Percentiles rank a stretch among this genome's conserved stretches.
These are phyloP conservation scores for Serendipita sp. DNA, from an alignment of 768 basidiomycete species.

Conservation along the genomic window DNA sequence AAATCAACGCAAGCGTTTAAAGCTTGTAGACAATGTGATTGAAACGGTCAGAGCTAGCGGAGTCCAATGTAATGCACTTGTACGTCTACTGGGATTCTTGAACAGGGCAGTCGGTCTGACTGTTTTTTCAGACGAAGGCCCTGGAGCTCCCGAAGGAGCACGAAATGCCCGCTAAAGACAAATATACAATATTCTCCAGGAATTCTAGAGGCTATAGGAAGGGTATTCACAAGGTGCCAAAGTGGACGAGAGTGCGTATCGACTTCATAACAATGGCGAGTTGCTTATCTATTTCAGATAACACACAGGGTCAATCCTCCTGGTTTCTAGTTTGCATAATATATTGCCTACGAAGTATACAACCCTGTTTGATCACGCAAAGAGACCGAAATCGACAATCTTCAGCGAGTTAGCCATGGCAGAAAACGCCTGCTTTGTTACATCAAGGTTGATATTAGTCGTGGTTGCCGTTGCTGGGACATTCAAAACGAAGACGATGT, in stretches of 20 bases:
- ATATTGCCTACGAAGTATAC: background rate
- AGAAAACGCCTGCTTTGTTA: constrained; percentile 33
- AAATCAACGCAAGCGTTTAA: constrained; percentile 73
- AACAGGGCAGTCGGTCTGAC: background rate
- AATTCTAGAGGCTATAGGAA: constrained; percentile 67
- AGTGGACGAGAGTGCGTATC: constrained; percentile 75
- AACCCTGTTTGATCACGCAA: constrained; percentile 25
- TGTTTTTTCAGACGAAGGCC: constrained; percentile 37
- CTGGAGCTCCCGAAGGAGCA: constrained; percentile 79
- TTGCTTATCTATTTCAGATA: constrained; percentile 29
- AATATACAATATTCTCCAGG: constrained; percentile 80
- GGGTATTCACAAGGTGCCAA: constrained; percentile 93
- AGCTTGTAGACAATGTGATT: constrained; percentile 86
- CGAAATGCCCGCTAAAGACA: constrained; percentile 85
- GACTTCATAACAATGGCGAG: constrained; percentile 2
- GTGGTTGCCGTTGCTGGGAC: constrained; percentile 40
- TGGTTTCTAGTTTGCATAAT: constrained; percentile 49
- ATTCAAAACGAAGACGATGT: constrained; percentile 76
- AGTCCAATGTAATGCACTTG: constrained; percentile 57
- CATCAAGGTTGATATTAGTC: constrained; percentile 21
- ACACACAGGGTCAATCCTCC: constrained; percentile 77
- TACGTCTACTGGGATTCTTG: constrained; percentile 24
- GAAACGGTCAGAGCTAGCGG: constrained; percentile 73
- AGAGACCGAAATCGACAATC: constrained; percentile 54
- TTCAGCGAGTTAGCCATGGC: constrained; percentile 38